A percentile compares a stretch with the other conserved stretches of the same genome.
phyloP scores from a whole-genome alignment of 305 asterid genomes.

The Ajuga reptans region DNA sequence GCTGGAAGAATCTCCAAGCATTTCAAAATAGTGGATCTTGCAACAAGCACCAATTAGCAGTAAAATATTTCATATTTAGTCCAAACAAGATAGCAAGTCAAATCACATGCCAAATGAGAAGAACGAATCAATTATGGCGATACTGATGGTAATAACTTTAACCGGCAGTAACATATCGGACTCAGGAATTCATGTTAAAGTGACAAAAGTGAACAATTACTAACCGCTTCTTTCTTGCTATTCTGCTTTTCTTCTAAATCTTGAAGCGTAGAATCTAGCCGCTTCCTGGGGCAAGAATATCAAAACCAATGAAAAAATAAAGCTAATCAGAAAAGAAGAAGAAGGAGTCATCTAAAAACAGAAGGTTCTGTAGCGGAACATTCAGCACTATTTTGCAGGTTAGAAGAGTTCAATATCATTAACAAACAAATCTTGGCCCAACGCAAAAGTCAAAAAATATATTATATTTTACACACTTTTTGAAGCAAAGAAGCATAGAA shows the following conservation, averaged over 20 bases:
- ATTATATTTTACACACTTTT: neutral
- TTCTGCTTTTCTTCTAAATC: conserved; percentile 87
- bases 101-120: neutral
- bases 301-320: neutral
- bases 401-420: neutral
- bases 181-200: neutral
- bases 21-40: neutral
- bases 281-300: conserved; percentile 53
- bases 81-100: neutral
- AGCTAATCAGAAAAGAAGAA: conserved; percentile 13
- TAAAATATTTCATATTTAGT: conserved; percentile 1
- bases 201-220: conserved; percentile 23
- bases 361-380: neutral
- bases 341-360: conserved; percentile 2
- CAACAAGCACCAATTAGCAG: neutral
- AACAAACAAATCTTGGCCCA: neutral
- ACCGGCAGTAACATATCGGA: neutral
- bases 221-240: conserved; percentile 89
- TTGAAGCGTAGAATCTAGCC: conserved; percentile 70
- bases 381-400: neutral
- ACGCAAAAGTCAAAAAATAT: neutral
- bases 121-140: neutral
- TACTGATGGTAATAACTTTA: neutral
- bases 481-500: neutral
- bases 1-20: neutral